Conservation (phyloP, 169 alveolate species). For the Perkinsus marinus region DNA sequence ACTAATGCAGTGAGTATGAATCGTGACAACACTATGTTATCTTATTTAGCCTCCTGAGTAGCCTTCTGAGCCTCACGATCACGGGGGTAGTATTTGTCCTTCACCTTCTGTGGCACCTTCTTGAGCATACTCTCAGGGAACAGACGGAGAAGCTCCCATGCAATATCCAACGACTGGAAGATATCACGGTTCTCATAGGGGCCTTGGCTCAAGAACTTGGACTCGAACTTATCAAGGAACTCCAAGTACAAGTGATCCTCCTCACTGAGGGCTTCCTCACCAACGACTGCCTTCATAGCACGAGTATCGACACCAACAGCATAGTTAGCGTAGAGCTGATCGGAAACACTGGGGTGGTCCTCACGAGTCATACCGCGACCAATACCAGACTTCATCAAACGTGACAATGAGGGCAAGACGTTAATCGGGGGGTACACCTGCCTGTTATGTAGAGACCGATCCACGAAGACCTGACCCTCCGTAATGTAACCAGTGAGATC, state of each 20-base stretch:
- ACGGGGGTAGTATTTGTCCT: conserved; percentile 27
- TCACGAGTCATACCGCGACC: conserved; percentile 98
- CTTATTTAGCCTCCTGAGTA: background rate
- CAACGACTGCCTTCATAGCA: conserved; percentile 99
- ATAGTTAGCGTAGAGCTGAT: conserved; percentile 96
- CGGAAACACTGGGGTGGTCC: conserved; percentile 98
- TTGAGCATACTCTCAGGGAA: conserved; percentile 97
- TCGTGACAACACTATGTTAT: background rate
- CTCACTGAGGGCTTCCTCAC: conserved; percentile 97
- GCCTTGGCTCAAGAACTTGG: conserved; percentile 87
- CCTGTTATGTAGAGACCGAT: conserved; percentile 89
- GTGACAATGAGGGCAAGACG: conserved; percentile 93
- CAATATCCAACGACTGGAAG: conserved; percentile 90
- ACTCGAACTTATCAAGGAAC: conserved; percentile 95
- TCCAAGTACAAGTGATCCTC: conserved; percentile 93
- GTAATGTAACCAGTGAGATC: conserved; percentile 95
- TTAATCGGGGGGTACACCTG: conserved; percentile 80
- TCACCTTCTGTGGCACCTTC: conserved; percentile 55
- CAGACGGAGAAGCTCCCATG: conserved; percentile 93
- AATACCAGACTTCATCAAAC: conserved; percentile 99
- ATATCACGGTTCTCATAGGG: conserved; percentile 93
- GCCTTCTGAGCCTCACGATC: background rate
- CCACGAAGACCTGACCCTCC: conserved; percentile 97
- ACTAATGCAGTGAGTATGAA: background rate
- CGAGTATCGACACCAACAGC: conserved; percentile 99